Evolutionary conservation across 2,329 filamentous ascomycete genomes (phyloP), one percentile per base, ranked within the genome.

Genomic region (Trichoderma oligosporum): DNA sequence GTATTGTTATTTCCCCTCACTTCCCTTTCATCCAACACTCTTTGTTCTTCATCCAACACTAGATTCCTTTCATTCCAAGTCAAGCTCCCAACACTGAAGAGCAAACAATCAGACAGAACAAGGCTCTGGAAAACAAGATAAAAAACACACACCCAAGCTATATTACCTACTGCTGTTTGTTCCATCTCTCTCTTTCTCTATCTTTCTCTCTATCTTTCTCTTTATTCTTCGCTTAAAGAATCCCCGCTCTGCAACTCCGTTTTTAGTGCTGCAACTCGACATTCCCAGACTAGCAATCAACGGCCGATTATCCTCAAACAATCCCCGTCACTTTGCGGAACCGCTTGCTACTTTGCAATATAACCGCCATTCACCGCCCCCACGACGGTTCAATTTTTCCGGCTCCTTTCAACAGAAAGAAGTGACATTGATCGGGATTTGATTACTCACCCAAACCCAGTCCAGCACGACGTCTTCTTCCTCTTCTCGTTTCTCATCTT

Each of bases 221-320:
- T 38, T 33, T 52, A 41, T 27, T 52, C 38, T 54, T 46, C 53
- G 42, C 44, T 51, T 44, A 22, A 38, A 27, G n/a, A 36, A 29
- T 39, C 54, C 46, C 46, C 55, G 38, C 55, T 27, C 55, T 49
- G 46, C 41, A 46, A n/a, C 36, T 29, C 41, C 35, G 29, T 25
- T 45, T 53, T 54, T 54, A 54, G 51, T 54, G 51, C 51, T 57
- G 55, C 55, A 44, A 51, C 46, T 52, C 47, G 55, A 57, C 55
- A 51, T 57, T 57, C 42, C 41, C 42, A 39, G 53, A 11, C 53
- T 56, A 56, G 53, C 53, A 56, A 33, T 56, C 53, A 8, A 48
- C 53, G 53, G 53, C 53, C 53, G 53, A 56, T n/a, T 44, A 57
- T 52, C 55, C 47, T 51, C 46, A n/a, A n/a, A 44, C 46, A 57